Percentiles rank a stretch among this genome's conserved stretches.
Evolutionary conservation across 345 rosid species (phyloP).

Genomic region (Toxicodendron radicans): DNA sequence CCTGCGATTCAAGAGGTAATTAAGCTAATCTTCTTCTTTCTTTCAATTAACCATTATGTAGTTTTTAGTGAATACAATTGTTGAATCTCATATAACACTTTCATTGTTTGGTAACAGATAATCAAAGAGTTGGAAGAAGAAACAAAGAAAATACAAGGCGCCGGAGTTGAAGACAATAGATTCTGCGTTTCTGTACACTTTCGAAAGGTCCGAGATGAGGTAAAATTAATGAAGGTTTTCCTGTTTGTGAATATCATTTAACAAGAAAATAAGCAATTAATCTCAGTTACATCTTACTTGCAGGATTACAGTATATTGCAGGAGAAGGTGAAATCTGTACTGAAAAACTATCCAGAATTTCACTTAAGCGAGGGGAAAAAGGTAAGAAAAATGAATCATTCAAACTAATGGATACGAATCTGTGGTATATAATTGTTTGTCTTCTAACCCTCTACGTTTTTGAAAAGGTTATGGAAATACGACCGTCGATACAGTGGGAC

Average conservation of each 20-base stretch:
- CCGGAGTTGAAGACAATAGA: conserved; percentile 40
- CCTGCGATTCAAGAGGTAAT: conserved; percentile 40
- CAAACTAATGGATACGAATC: not conserved
- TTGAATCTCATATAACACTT: not conserved
- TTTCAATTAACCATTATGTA: not conserved
- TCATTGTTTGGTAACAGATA: conserved; percentile 21
- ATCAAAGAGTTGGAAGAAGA: conserved; percentile 26
- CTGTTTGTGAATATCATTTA: too few species aligned
- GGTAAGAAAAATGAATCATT: conserved; percentile 27
- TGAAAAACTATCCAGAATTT: conserved; percentile 36
- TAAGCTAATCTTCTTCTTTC: too few species aligned
- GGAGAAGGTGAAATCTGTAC: conserved; percentile 40
- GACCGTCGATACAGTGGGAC: conserved; percentile 61
- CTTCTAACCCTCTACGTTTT: not conserved
- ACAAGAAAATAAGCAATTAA: too few species aligned
- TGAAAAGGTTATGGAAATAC: conserved; percentile 50
- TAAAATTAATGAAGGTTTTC: not conserved
- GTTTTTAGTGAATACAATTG: too few species aligned
- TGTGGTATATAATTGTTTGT: not conserved
- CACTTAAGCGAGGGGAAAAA: conserved; percentile 45
- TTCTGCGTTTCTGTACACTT: conserved; percentile 51
- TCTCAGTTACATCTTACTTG: not conserved
- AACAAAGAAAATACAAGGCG: conserved; percentile 31
- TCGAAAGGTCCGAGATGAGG: conserved; percentile 31
- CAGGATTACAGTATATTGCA: conserved; percentile 34